Conservation (phyloP, 805 yeast species). For the Metschnikowia kofuensis region DNA sequence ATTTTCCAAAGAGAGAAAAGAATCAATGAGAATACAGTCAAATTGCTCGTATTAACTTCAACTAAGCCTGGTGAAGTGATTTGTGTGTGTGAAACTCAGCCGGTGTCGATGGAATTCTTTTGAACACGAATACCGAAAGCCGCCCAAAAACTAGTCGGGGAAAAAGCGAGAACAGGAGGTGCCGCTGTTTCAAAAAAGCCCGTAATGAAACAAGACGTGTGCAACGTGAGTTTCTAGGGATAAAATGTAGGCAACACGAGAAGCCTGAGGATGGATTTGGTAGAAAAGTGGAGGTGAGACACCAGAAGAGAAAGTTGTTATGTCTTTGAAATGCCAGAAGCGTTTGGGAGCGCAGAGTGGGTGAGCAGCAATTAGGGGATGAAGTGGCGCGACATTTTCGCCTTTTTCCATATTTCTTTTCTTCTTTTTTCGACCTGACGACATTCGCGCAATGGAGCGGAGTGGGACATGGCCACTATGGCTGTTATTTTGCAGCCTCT, state of each 20-base stretch:
- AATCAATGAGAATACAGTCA: no score
- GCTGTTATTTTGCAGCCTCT: constrained; percentile 1
- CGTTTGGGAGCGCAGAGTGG: constrained; percentile 18
- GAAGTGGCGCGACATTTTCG: constrained; percentile 20
- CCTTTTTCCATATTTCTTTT: constrained; percentile 12
- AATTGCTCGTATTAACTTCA: no score
- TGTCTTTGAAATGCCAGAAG: constrained; percentile 6
- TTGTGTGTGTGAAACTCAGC: constrained; percentile 3
- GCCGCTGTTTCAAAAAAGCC: constrained; percentile 8
- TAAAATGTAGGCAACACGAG: constrained; percentile 4
- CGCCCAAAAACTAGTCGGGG: constrained; percentile 3
- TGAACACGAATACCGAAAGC: constrained; percentile 8
- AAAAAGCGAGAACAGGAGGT: constrained; percentile 3
- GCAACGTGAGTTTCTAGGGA: constrained; percentile 10
- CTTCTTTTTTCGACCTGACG: neutral
- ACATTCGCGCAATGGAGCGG: constrained; percentile 2
- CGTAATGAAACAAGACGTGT: constrained; percentile 4
- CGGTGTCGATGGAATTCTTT: constrained; percentile 6
- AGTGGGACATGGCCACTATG: neutral
- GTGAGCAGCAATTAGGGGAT: constrained; percentile 22
- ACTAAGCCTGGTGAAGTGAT: neutral
- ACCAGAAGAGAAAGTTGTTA: constrained; percentile 10
- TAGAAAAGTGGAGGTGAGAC: constrained; percentile 12
- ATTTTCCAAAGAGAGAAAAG: no score
- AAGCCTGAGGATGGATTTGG: constrained; percentile 7